A percentile compares a stretch with the other conserved stretches of the same genome.
Conservation (phyloP, 108 stramenopile species). For the Cyclotella distinguenda region DNA sequence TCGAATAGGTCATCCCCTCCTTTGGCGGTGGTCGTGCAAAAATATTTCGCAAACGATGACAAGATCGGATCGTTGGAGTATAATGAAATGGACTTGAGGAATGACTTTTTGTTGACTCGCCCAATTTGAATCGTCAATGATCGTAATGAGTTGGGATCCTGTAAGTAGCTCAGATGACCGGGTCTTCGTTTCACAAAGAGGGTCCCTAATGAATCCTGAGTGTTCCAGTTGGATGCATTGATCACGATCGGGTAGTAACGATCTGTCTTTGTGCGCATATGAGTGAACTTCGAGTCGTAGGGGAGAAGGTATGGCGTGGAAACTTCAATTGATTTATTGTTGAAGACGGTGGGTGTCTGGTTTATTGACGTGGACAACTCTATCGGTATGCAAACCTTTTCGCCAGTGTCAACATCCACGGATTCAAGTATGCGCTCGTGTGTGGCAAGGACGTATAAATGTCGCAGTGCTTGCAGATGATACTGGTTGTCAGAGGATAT, state of each 20-base stretch:
- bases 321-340: conserved; percentile 19
- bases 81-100: conserved; percentile 60
- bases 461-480: conserved; percentile 95
- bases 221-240: conserved; percentile 28
- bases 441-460: conserved; percentile 95
- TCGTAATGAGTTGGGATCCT: conserved; percentile 59
- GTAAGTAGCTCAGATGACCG: conserved; percentile 69
- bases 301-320: conserved; percentile 29
- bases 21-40: conserved; percentile 49
- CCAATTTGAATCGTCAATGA: conserved; percentile 49
- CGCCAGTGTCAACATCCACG: conserved; percentile 86
- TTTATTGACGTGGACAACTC: too few species aligned
- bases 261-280: conserved; percentile 59
- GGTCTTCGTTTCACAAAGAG: conserved; percentile 85
- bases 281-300: conserved; percentile 21
- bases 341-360: conserved; percentile 20
- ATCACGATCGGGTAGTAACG: conserved; percentile 53
- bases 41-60: conserved; percentile 64
- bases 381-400: conserved; percentile 74
- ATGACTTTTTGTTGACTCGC: conserved; percentile 32
- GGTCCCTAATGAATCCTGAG: conserved; percentile 12
- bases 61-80: conserved; percentile 76
- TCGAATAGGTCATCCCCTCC: conserved; percentile 16
- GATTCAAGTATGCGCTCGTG: conserved; percentile 82
- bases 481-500: conserved; percentile 89